Evolutionary conservation across 148 eudicot species (phyloP).

Genomic region (Rhododendron ferrugineum): DNA sequence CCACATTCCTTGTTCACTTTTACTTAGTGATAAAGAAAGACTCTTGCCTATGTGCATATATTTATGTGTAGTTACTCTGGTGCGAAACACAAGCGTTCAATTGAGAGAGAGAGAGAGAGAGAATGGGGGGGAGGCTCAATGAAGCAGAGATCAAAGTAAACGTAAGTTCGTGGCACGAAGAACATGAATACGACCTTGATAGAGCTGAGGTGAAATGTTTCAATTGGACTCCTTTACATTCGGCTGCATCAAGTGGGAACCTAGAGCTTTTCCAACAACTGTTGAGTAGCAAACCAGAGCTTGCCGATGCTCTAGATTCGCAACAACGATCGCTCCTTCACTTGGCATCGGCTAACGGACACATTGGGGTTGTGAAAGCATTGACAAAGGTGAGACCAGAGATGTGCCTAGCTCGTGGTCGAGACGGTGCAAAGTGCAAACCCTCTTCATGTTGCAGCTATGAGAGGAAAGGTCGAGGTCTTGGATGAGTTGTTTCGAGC

Average conservation of each 20-base stretch:
- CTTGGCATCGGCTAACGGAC: slow-evolving; percentile 28
- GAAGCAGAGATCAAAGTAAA: not conserved
- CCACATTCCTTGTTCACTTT: no score
- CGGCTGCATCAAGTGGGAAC: not conserved
- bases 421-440: slow-evolving; percentile 31
- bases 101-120: not conserved
- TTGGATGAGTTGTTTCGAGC: slow-evolving; percentile 13
- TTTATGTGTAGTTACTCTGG: not conserved
- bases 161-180: not conserved
- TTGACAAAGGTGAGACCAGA: slow-evolving; percentile 6
- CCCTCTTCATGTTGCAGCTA: slow-evolving; percentile 37
- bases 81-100: no score
- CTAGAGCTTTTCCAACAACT: not conserved
- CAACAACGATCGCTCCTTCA: slow-evolving; percentile 26
- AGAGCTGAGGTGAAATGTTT: not conserved
- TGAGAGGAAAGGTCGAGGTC: slow-evolving; percentile 20
- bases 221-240: not conserved
- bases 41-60: not conserved
- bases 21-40: no score
- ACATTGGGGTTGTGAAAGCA: slow-evolving; percentile 17
- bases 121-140: not conserved
- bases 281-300: not conserved
- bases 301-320: not conserved
- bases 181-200: not conserved
- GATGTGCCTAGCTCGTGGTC: slow-evolving; percentile 29